Base-by-base conservation (phyloP, 2,329 filamentous ascomycete genomes). In the Penicillium hordei region DNA sequence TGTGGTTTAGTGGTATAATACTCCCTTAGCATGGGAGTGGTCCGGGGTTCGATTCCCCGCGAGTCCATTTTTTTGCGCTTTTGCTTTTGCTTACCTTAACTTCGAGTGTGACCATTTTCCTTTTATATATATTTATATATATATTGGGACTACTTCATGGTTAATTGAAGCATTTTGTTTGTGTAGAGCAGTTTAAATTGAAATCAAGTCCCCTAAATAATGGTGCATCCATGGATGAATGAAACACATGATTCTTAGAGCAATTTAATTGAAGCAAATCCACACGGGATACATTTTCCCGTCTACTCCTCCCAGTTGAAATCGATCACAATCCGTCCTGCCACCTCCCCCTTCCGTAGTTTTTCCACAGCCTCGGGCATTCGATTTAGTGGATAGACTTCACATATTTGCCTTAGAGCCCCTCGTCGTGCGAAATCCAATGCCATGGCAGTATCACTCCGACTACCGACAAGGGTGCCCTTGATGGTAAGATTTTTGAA, bases 271-370 rank as follows among this genome's bases (percentile, higher is more conserved):
- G 5, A 33, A 7, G 3, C 19, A 40, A 36, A 36, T 36, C 33
- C 15, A 2, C 9, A n/a, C 42, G n/a, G 25, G 43, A 45, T 19
- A 5, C 29, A 13, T 17, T 33, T 3, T 48, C 23, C 27, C 17
- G 1, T 21, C 8, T 23, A 49, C 43, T 64, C 59, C 12, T 62
- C 64, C 59, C 61, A 62, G 33, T 83, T 82, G 62, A 84, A 84
- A 63, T 83, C 79, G 21, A 84, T 75, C 13, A 84, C 82, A 43
- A 81, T 77, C 19, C 82, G 70, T 1, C 82, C 82, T 8, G 81
- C 79, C 44, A 84, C 76, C 63, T 84, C 74, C 0, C 81, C 81
- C 39, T 72, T 73, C 53, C 73, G 73, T 62, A 84, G 65, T 62
- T 79, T 78, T 64, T 82, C 75, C 23, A 84, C 79, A 19, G 77